Evolutionary conservation across 805 yeast genomes (phyloP).

Genomic region (Yamadazyma akitaensis): DNA sequence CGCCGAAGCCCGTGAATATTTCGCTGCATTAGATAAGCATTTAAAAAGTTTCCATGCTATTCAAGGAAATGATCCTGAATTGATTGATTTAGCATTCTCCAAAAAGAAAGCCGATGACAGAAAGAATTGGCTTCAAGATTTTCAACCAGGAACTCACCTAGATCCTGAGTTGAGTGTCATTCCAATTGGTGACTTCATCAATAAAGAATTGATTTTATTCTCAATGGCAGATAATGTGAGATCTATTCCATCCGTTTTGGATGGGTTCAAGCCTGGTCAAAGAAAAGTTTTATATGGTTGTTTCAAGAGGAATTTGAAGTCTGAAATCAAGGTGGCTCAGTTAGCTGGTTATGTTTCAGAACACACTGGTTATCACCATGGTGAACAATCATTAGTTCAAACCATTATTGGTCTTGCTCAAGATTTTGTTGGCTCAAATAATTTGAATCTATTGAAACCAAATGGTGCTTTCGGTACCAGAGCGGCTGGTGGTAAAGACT

Average conservation of each 20-base stretch:
- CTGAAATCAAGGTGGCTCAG: slow-evolving; percentile 86
- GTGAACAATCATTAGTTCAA: slow-evolving; percentile 82
- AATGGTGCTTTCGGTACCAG: slow-evolving; percentile 96
- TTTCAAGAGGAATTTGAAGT: slow-evolving; percentile 71
- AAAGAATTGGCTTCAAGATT: slow-evolving; percentile 93
- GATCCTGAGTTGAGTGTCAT: slow-evolving; percentile 74
- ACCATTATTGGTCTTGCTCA: slow-evolving; percentile 95
- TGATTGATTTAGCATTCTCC: slow-evolving; percentile 89
- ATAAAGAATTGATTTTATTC: slow-evolving; percentile 89
- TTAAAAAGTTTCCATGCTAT: slow-evolving; percentile 80
- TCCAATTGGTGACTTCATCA: slow-evolving; percentile 91
- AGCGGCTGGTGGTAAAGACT: slow-evolving; percentile 96
- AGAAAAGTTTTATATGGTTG: slow-evolving; percentile 89
- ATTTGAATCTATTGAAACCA: slow-evolving; percentile 78
- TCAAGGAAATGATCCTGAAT: slow-evolving; percentile 69
- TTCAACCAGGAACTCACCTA: slow-evolving; percentile 85
- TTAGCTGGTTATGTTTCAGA: slow-evolving; percentile 87
- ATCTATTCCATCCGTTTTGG: slow-evolving; percentile 90
- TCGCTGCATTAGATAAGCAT: slow-evolving; percentile 79
- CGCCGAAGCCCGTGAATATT: slow-evolving; percentile 83
- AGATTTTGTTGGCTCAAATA: slow-evolving; percentile 90
- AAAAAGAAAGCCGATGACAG: slow-evolving; percentile 96
- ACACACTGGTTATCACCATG: slow-evolving; percentile 92
- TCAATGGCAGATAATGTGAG: slow-evolving; percentile 96
- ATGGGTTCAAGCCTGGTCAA: slow-evolving; percentile 97